Evolutionary conservation across 148 eudicot species (phyloP).

Genomic region (Camellia japonica): DNA sequence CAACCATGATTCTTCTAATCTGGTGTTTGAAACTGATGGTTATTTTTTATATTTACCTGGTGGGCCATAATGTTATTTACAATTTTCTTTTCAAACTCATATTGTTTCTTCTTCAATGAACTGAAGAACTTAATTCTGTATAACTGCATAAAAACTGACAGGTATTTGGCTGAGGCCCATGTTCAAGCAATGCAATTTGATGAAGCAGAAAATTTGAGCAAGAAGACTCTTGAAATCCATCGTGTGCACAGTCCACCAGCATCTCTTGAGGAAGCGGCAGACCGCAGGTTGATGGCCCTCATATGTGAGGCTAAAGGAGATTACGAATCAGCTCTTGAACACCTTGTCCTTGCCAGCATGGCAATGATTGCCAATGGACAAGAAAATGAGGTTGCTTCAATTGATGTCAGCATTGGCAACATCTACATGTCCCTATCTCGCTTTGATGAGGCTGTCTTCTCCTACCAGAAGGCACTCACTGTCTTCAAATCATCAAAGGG

Average conservation of each 20-base stretch:
- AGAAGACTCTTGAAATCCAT: slow-evolving; percentile 90
- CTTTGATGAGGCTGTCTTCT: slow-evolving; percentile 89
- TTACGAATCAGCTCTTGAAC: slow-evolving; percentile 87
- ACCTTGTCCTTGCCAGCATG: slow-evolving; percentile 97
- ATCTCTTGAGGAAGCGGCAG: slow-evolving; percentile 96
- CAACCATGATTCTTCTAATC: neutral
- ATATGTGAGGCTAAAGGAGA: slow-evolving; percentile 94
- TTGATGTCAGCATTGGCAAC: slow-evolving; percentile 93
- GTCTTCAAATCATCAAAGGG: slow-evolving; percentile 95
- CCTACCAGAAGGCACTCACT: slow-evolving; percentile 93
- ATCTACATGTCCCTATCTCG: slow-evolving; percentile 73
- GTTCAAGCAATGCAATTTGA: slow-evolving; percentile 98
- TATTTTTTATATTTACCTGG: neutral
- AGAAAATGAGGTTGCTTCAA: slow-evolving; percentile 90
- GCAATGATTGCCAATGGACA: slow-evolving; percentile 98
- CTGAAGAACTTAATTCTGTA: neutral
- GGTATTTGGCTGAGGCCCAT: slow-evolving; percentile 96
- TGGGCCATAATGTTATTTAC: slow-evolving; percentile 2
- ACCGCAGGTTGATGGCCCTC: slow-evolving; percentile 97
- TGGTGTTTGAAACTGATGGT: neutral
- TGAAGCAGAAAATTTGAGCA: slow-evolving; percentile 80
- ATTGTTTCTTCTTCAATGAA: neutral
- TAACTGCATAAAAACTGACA: slow-evolving; percentile 21
- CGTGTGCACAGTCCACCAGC: slow-evolving; percentile 91
- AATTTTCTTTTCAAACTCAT: neutral